Evolutionary conservation across 2,329 filamentous ascomycete genomes (phyloP), one percentile per base, ranked within the genome.

Genomic region (Venturia nashicola): DNA sequence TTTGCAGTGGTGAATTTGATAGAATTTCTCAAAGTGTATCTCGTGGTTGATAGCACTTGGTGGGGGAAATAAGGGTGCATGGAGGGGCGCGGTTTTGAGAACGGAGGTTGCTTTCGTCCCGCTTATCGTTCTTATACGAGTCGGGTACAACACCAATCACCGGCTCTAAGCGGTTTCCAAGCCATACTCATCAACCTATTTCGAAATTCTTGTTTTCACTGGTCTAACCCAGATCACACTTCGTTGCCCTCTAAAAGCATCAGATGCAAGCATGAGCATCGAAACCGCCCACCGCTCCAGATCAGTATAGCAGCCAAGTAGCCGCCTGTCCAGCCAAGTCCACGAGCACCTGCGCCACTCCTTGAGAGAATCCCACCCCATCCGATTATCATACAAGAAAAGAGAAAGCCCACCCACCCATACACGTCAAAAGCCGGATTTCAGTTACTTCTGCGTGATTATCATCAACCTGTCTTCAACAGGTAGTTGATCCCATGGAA

Each of bases 391-490:
- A 14, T 36, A 57, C 27, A 16, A 57, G 4, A 14, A 32, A 54
- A 54, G 48, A 54, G 8, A 54, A 27, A 3, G 3, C 2, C 32
- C 51, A 20, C 18, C 51, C 5, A 14, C n/a, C 18, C 46, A 51
- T 27, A 27, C 27, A 57, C 32, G 27, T 34, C 51, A n/a, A n/a
- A 5, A 18, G n/a, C 32, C 51, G 3, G 8, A 36, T 20, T 14
- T n/a, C 51, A 36, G 3, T 36, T n/a, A 48, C 14, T 57, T 32
- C 27, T 14, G 51, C 5, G 23, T 36, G 3, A 57, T 34, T 2
- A 57, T 34, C 51, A 57, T 57, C 27, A 57, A 57, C 51, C 39
- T 60, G 7, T 60, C 59, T 20, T 60, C 59, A 44, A 60, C 42
- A 40, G 59, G 39, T 39, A 60, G 23, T 18, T 60, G 6, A 7